Percentiles rank a stretch among this genome's conserved stretches.
phyloP scores from a whole-genome alignment of 2,329 filamentous ascomycete species.

The Pleochaeta shiraiana region DNA sequence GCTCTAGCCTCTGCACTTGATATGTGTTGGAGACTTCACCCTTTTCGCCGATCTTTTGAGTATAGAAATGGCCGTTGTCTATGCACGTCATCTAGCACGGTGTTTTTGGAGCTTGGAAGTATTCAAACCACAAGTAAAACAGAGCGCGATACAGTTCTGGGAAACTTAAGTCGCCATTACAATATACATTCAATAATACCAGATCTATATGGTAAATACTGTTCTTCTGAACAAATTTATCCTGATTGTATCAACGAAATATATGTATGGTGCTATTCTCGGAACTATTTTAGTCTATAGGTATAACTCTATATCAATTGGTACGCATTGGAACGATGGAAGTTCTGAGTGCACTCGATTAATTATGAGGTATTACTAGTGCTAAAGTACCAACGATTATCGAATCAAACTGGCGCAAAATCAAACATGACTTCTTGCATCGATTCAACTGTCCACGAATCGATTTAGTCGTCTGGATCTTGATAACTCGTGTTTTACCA shows the following conservation, averaged over 20 bases:
- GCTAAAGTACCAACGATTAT: too few relatives aligned
- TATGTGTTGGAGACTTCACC: too few relatives aligned
- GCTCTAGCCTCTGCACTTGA: not conserved
- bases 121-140: not conserved
- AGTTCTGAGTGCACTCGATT: not conserved
- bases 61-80: not conserved
- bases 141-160: too few relatives aligned
- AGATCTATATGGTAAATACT: not conserved
- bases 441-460: not conserved
- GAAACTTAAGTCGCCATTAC: not conserved
- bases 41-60: too few relatives aligned
- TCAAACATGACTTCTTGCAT: not conserved
- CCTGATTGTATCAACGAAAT: not conserved
- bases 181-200: not conserved
- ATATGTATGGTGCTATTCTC: not conserved
- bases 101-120: not conserved
- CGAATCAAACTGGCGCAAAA: not conserved
- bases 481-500: not conserved
- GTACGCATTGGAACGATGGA: not conserved
- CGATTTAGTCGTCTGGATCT: not conserved
- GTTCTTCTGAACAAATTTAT: not conserved
- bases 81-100: not conserved
- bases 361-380: not conserved
- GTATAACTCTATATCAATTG: not conserved
- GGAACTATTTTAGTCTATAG: not conserved